Conservation (phyloP, 176 grass and related monocot genomes). For the Guadua angustifolia region DNA sequence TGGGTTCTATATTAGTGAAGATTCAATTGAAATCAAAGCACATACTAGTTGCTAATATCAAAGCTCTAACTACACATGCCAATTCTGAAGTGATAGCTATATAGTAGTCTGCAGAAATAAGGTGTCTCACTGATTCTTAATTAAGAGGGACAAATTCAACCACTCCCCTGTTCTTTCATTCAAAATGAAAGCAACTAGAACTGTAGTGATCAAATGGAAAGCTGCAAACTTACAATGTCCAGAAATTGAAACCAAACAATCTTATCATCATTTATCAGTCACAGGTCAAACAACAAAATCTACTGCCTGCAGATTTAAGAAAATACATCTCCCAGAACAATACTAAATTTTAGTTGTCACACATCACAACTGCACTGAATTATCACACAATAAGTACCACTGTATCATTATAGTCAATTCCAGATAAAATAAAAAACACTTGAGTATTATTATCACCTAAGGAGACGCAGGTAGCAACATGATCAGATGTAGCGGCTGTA, state of each 20-base stretch:
- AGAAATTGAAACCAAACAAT: slow-evolving; percentile 12
- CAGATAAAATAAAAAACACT: neutral
- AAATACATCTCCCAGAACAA: slow-evolving; percentile 16
- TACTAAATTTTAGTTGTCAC: neutral
- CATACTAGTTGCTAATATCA: slow-evolving; percentile 2
- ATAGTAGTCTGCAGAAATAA: slow-evolving; percentile 5
- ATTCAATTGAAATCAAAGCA: neutral
- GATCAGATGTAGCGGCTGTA: neutral
- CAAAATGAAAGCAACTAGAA: neutral
- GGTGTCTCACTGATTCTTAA: neutral
- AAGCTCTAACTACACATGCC: neutral
- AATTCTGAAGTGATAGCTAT: slow-evolving; percentile 14
- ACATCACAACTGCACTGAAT: neutral
- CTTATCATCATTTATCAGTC: neutral
- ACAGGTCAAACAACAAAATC: neutral
- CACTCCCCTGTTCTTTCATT: neutral
- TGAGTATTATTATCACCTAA: neutral
- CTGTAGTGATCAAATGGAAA: neutral
- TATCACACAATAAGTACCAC: neutral
- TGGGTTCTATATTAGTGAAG: neutral
- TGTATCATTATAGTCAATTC: neutral
- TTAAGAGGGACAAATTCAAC: neutral
- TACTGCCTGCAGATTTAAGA: neutral
- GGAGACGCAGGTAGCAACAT: neutral
- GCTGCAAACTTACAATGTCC: neutral